Percentiles rank a stretch among this genome's conserved stretches.
Conservation (phyloP, 164 flowering plant genomes). For the Sedum album region DNA sequence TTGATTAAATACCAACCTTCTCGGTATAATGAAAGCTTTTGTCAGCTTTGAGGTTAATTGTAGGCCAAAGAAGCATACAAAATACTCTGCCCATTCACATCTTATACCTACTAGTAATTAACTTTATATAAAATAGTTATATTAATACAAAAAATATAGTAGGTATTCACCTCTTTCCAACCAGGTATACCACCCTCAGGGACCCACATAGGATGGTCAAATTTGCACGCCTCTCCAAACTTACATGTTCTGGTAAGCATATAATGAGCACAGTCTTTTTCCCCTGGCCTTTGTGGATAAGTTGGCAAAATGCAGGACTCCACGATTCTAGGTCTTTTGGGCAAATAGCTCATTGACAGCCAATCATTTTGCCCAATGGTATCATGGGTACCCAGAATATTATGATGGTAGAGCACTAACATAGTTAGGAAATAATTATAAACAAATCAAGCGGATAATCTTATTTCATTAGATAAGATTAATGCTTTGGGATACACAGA, state of each 20-base stretch:
- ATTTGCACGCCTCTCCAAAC: conserved; percentile 98
- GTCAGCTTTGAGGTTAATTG: not conserved
- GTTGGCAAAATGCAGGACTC: conserved; percentile 70
- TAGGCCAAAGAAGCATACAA: not conserved
- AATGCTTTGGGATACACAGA: conserved; percentile 12
- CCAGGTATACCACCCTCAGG: conserved; percentile 99
- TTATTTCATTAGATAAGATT: conserved; percentile 23
- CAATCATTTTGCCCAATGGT: conserved; percentile 82
- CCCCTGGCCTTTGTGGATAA: conserved; percentile 99
- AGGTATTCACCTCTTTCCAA: conserved; percentile 98
- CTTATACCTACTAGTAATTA: not conserved
- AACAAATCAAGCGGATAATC: conserved; percentile 27
- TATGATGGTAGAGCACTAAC: conserved; percentile 80
- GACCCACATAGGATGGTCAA: conserved; percentile 99
- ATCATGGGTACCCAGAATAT: conserved; percentile 63
- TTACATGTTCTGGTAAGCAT: conserved; percentile 99
- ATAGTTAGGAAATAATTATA: conserved; percentile 51
- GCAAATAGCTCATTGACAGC: conserved; percentile 60
- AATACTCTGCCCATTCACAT: conserved; percentile 1
- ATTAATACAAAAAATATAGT: conserved; percentile 19
- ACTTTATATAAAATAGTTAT: not conserved
- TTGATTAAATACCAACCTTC: too few relatives aligned
- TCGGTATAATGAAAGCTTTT: not conserved
- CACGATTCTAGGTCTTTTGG: conserved; percentile 86
- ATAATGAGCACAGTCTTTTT: conserved; percentile 96